Percentiles rank a stretch among this genome's conserved stretches.
Conservation (phyloP, 139 green algal species). For the Chlorella sp. region DNA sequence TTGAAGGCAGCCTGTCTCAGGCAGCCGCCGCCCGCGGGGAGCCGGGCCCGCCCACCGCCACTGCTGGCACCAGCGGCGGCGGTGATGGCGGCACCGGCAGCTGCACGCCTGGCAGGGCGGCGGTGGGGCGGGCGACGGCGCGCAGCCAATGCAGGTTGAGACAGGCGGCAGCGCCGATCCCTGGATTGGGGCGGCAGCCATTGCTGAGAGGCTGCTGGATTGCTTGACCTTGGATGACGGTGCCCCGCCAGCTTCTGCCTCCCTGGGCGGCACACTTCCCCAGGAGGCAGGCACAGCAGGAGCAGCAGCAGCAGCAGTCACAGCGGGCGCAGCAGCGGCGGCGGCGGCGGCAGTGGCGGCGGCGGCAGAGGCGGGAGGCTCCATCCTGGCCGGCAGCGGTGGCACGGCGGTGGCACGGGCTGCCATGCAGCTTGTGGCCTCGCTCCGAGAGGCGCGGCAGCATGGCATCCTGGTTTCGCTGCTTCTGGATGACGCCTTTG, state of each 20-base stretch:
- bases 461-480: not conserved
- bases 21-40: slow-evolving; percentile 16
- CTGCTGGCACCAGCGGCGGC: not conserved
- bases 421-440: slow-evolving; percentile 21
- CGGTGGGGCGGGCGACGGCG: not conserved
- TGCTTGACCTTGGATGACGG: slow-evolving; percentile 7
- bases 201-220: slow-evolving; percentile 23
- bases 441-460: slow-evolving; percentile 14
- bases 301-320: no score
- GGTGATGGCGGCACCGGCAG: not conserved
- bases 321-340: no score
- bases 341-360: no score
- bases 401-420: not conserved
- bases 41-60: not conserved
- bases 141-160: slow-evolving; percentile 6
- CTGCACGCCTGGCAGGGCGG: not conserved
- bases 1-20: slow-evolving; percentile 25
- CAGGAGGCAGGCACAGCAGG: no score
- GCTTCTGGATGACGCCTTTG: slow-evolving; percentile 15
- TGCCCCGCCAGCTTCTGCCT: not conserved
- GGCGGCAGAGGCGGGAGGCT: not conserved
- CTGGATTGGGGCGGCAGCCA: not conserved
- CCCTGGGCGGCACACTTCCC: not conserved
- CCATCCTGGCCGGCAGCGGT: not conserved
- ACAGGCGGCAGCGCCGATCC: not conserved